Evolutionary conservation across 163 green algal species (phyloP).

Genomic region (Scenedesmus sp.): DNA sequence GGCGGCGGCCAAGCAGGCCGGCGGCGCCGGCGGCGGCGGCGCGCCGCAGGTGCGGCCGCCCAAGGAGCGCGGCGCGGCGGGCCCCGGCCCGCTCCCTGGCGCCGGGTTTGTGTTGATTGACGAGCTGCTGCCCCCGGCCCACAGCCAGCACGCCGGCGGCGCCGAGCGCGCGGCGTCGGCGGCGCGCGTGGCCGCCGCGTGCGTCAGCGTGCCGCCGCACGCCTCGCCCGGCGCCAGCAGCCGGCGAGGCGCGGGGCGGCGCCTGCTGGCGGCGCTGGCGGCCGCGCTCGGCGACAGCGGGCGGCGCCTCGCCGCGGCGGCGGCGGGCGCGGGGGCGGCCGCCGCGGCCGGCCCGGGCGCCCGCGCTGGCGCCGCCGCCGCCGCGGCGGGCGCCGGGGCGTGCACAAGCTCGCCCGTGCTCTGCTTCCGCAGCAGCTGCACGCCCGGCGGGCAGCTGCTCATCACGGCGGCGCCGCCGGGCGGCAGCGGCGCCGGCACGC

Average conservation of each 20-base stretch:
- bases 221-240: no score
- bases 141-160: no score
- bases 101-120: no score
- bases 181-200: conserved; percentile 1
- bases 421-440: conserved; percentile 27
- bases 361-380: not conserved
- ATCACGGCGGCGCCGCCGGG: not conserved
- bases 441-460: not conserved
- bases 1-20: no score
- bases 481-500: not conserved
- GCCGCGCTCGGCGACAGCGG: no score
- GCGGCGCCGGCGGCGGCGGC: no score
- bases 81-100: no score
- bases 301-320: no score
- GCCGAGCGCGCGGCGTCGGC: no score
- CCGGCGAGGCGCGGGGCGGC: not conserved
- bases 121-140: no score
- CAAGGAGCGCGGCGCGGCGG: no score
- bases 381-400: not conserved
- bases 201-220: not conserved
- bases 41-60: not conserved
- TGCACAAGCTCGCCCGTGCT: conserved; percentile 6
- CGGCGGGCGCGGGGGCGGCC: no score
- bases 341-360: not conserved
- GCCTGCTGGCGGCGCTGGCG: conserved; percentile 12